Base-by-base conservation (phyloP, 2,329 filamentous ascomycete genomes). In the Fusarium beomiforme region DNA sequence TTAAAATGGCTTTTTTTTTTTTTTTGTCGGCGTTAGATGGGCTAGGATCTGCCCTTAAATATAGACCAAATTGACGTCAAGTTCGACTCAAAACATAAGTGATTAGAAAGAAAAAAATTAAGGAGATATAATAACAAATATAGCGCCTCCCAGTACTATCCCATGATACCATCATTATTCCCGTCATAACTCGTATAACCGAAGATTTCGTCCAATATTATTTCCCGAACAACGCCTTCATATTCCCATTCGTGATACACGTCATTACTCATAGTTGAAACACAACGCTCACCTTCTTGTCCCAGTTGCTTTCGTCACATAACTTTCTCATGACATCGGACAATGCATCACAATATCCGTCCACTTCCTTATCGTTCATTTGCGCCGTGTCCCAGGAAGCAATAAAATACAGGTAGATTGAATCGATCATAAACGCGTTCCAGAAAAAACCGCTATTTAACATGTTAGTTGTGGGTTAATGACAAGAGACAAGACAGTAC, bases 361-460 rank as follows among this genome's bases (percentile, higher is more conserved):
- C 77, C 0, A 82, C 70, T 47, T 82, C 76, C 13, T 51, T 62
- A 5, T 73, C 74, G 31, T 78, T 80, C 77, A 82, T 73, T 71
- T 82, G 81, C 3, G 81, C 79, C n/a, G 81, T 82, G 44, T 82
- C 81, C 81, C 81, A 82, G 2, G 80, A 81, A 8, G 79, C 81
- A 47, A 82, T 73, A 57, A 81, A 80, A 43, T 80, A 77, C 39
- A 83, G 41, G 44, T 78, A 79, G 8, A 73, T 71, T 0, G 70
- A 61, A 57, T 81, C 78, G 16, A 80, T 53, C 78, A 79, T 78
- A 59, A 81, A 82, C 2, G 80, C 80, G 41, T 81, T 82, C 81
- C 81, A 83, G 59, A 79, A 80, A 1, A 82, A 64, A 3, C 79
- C 81, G 59, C 81, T 82, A 33, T 24, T 2, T 12, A 4, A 26